Percentiles rank a stretch among this genome's conserved stretches.
phyloP scores from a whole-genome alignment of 345 rosid species.

The Eucalyptus decipiens region DNA sequence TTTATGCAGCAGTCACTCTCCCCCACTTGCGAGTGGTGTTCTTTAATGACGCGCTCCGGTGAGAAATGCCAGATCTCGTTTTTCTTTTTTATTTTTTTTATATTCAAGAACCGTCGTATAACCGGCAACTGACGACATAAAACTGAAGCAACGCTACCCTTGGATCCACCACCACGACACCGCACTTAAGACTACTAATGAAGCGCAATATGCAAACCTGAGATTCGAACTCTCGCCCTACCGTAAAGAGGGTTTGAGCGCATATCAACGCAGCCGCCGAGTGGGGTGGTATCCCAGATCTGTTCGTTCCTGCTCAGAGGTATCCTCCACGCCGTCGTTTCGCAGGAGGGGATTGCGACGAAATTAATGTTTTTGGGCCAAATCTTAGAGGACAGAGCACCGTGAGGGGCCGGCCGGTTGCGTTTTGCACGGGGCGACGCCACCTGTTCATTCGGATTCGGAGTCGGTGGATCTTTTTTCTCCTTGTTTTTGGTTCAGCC shows the following conservation, averaged over 20 bases:
- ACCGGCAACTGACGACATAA: fast-evolving
- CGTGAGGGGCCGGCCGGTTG: background rate
- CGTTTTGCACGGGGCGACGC: background rate
- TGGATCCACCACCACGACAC: fast-evolving
- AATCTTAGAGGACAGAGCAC: too few relatives aligned
- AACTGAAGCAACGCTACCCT: fast-evolving
- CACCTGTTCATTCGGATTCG: background rate
- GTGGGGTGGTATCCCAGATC: background rate
- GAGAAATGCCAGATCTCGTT: background rate
- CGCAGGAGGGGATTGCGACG: too few relatives aligned
- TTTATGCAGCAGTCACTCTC: background rate
- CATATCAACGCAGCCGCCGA: too few relatives aligned
- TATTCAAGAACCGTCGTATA: too few relatives aligned
- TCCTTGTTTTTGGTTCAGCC: background rate
- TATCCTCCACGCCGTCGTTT: too few relatives aligned
- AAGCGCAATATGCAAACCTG: too few relatives aligned
- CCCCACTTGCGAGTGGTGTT: background rate
- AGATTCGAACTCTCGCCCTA: too few relatives aligned
- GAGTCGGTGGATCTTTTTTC: background rate
- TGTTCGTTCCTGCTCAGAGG: background rate
- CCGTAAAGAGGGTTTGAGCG: too few relatives aligned
- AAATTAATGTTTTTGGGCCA: too few relatives aligned
- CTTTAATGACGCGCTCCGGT: background rate
- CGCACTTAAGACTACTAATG: too few relatives aligned
- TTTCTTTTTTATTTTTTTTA: too few relatives aligned